These are phyloP conservation scores for Populus alba DNA, from an alignment of 345 rosid species.

Conservation along the genomic window DNA sequence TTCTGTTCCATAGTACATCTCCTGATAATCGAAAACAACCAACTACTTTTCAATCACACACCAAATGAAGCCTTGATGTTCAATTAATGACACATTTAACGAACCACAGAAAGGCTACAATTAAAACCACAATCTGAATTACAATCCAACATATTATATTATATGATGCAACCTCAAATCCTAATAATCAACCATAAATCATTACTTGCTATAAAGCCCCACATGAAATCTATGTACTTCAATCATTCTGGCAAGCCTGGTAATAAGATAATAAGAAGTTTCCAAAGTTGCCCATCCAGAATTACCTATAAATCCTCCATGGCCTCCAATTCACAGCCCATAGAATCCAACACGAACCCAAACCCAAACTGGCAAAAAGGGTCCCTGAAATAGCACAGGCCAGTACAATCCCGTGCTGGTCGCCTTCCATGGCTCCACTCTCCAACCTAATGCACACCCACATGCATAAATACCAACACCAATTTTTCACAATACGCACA, in stretches of 20 bases:
- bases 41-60: background rate
- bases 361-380: constrained; percentile 73
- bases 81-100: background rate
- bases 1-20: background rate
- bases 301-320: constrained; percentile 93
- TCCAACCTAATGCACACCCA: constrained; percentile 39
- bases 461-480: constrained; percentile 30
- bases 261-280: background rate
- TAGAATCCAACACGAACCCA: constrained; percentile 74
- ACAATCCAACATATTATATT: background rate
- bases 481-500: background rate
- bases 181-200: background rate
- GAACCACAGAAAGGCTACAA: background rate
- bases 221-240: background rate
- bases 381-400: constrained; percentile 83
- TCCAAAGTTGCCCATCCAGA: background rate
- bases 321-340: constrained; percentile 99
- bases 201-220: background rate
- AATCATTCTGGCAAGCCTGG: background rate
- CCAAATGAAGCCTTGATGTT: background rate
- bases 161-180: background rate
- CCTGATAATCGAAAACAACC: background rate
- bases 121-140: background rate
- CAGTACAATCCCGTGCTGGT: constrained; percentile 54
- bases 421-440: constrained; percentile 79